A percentile compares a stretch with the other conserved stretches of the same genome.
phyloP scores from a whole-genome alignment of 2,329 filamentous ascomycete species.

The Aurifilum marmelostoma region DNA sequence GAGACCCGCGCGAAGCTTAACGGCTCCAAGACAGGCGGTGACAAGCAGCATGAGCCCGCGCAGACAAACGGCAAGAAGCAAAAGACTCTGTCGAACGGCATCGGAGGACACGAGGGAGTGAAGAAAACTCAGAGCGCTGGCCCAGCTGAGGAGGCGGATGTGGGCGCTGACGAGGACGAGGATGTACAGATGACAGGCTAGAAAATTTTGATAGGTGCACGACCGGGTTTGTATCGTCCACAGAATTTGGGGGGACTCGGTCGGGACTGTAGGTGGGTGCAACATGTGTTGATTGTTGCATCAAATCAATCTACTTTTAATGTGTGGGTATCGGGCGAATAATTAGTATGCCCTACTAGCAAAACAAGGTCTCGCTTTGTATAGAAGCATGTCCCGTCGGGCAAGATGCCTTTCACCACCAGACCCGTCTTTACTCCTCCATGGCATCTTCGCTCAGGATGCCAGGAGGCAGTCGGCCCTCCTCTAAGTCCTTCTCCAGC shows the following conservation, averaged over 20 bases:
- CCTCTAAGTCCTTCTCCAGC: slow-evolving; percentile 88
- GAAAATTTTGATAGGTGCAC: not conserved
- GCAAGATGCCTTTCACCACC: slow-evolving; percentile 40
- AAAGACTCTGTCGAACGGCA: slow-evolving; percentile 35
- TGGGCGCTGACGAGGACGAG: slow-evolving; percentile 36
- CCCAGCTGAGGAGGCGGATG: slow-evolving; percentile 32
- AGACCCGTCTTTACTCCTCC: slow-evolving; percentile 64
- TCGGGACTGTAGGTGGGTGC: not conserved
- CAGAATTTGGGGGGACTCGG: not conserved
- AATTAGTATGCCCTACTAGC: not conserved
- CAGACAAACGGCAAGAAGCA: slow-evolving; percentile 44
- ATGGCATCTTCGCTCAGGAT: slow-evolving; percentile 59
- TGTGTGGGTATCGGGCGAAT: not conserved
- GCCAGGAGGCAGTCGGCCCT: slow-evolving; percentile 80
- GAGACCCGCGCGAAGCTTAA: slow-evolving; percentile 53
- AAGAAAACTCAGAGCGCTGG: slow-evolving; percentile 42
- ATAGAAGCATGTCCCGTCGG: not conserved
- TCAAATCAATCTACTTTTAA: not conserved
- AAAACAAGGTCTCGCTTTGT: not conserved
- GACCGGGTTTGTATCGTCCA: not conserved
- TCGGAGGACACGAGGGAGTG: slow-evolving; percentile 37
- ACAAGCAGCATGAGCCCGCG: slow-evolving; percentile 31
- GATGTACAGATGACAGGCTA: slow-evolving; percentile 63
- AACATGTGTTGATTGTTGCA: not conserved
- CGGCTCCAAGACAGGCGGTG: slow-evolving; percentile 43